Base-by-base conservation (phyloP, 2,329 filamentous ascomycete genomes). In the Aspergillus fijiensis region DNA sequence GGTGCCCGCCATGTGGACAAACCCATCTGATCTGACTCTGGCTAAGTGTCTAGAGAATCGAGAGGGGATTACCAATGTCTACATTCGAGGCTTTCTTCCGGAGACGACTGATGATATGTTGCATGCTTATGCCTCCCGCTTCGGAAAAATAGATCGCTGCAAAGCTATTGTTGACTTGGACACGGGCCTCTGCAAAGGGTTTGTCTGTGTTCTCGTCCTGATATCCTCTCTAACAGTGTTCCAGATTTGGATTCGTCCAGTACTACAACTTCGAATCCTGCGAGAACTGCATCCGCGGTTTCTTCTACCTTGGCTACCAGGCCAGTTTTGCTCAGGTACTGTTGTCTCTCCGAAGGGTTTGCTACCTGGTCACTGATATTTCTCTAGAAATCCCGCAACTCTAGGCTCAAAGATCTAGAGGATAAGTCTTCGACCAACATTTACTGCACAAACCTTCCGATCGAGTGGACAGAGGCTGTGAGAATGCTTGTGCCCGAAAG, bases 131-230 rank as follows among this genome's bases (percentile, higher is more conserved):
- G 89, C 94, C 49, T 83, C 86, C 67, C 90, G 94, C 54, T 99
- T 98, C 72, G 96, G 95, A 48, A 88, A 89, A 62, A 95, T 99
- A 60, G 92, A 96, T 79, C 96, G 93, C 66, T 97, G 92, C 72
- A 99, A 99, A 83, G 95, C 96, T 14, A 99, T 99, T 79, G 96
- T 99, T 71, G 96, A 99, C 79, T 89, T 93, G 55, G 88, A 90
- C 67, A 96, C 92, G 52, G 91, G 92, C 61, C 89, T 92, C 64
- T 99, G 95, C 86, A 99, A 99, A 80, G 95, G 95, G 95, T 96
- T 80, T 70, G 84, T 79, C 9, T 27, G 52, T 49, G 51, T 19
- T n/a, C n/a, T 45, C 60, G 51, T 54, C 31, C 55, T 55, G 25
- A 51, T 63, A 53, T 62, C 60, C 72, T 80, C 65, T 23, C 57